phyloP scores from a whole-genome alignment of 2,329 filamentous ascomycete genomes.

The Aspergillus flavus region DNA sequence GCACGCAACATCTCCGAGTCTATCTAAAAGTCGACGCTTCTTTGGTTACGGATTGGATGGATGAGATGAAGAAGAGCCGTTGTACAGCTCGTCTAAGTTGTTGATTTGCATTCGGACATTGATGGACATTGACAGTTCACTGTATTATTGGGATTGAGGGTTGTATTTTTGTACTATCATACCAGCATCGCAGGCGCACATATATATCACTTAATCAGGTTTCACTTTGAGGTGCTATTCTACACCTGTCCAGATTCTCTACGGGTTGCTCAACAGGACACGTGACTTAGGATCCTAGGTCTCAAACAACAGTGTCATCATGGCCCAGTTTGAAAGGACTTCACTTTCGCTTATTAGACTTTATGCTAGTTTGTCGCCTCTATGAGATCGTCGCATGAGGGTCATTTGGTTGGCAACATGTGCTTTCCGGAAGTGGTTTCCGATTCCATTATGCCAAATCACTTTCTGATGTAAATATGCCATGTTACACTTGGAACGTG shows the following conservation, averaged over 20 bases:
- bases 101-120: slow-evolving; percentile 9
- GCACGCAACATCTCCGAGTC: slow-evolving; percentile 30
- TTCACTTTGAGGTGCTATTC: slow-evolving; percentile 3
- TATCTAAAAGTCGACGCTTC: slow-evolving; percentile 20
- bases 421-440: neutral
- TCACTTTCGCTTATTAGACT: neutral
- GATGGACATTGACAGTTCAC: slow-evolving; percentile 18
- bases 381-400: neutral
- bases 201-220: slow-evolving; percentile 19
- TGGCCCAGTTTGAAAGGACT: neutral
- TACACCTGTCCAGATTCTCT: neutral
- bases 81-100: slow-evolving; percentile 14
- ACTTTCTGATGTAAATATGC: neutral
- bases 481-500: neutral
- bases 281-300: slow-evolving; percentile 4
- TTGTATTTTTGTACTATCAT: slow-evolving; percentile 24
- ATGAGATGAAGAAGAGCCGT: slow-evolving; percentile 13
- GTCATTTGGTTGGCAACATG: neutral
- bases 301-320: neutral
- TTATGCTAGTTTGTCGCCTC: neutral
- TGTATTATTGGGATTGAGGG: slow-evolving; percentile 26
- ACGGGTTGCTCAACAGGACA: neutral
- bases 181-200: slow-evolving; percentile 38
- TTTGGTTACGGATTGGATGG: slow-evolving; percentile 3
- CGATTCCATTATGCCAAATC: neutral